Conservation (phyloP, 2,329 filamentous ascomycete species). For the Sclerotinia glacialis region DNA sequence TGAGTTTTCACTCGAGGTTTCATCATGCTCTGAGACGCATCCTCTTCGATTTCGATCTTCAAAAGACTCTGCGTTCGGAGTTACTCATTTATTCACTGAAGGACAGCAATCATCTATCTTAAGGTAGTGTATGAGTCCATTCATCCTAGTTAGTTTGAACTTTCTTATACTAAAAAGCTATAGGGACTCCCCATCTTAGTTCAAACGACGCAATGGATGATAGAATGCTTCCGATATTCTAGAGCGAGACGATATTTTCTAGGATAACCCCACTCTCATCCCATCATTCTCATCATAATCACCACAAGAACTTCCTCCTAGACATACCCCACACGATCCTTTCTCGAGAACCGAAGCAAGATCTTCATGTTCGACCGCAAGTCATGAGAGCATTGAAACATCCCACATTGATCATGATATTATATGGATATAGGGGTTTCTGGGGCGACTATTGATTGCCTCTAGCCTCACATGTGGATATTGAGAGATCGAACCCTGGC, state of each 20-base stretch:
- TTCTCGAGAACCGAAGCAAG: too few species aligned
- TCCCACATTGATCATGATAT: too few species aligned
- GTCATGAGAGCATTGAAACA: too few species aligned
- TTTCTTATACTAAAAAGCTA: not conserved
- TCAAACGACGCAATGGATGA: not conserved
- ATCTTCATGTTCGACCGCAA: too few species aligned
- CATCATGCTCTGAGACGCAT: not conserved
- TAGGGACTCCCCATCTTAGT: not conserved
- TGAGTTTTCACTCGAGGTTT: not conserved
- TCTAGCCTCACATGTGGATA: too few species aligned
- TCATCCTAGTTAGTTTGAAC: not conserved
- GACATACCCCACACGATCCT: too few species aligned
- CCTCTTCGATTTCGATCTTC: too few species aligned
- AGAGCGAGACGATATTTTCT: not conserved
- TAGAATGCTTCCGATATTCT: not conserved
- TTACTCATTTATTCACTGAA: not conserved
- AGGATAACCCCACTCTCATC: not conserved
- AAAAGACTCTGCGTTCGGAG: too few species aligned
- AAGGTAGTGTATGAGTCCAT: not conserved
- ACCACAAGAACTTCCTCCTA: too few species aligned
- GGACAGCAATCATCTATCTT: not conserved
- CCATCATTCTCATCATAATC: not conserved
- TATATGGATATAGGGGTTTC: too few species aligned
- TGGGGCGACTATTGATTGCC: too few species aligned
- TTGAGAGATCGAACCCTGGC: too few species aligned